Evolutionary conservation across 305 asterid genomes (phyloP).

Genomic region (Solanum chacoense): DNA sequence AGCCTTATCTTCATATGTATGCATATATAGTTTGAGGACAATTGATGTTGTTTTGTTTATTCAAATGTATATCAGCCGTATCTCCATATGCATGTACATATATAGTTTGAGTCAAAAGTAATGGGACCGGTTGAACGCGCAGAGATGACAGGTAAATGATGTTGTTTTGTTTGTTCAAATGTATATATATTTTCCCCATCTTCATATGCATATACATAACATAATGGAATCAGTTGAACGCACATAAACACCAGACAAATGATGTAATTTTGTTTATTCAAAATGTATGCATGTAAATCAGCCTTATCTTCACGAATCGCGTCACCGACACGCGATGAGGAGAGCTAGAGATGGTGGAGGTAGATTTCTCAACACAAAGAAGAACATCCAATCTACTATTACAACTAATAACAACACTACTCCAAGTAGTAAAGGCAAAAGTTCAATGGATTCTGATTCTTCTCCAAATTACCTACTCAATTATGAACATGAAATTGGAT

Average conservation of each 20-base stretch:
- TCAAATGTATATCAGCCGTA: background rate
- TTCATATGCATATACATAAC: background rate
- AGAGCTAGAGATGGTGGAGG: slow-evolving; percentile 26
- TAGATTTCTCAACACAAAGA: slow-evolving; percentile 17
- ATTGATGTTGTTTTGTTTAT: background rate
- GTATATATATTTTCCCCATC: background rate
- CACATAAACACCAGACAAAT: background rate
- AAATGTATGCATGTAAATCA: background rate
- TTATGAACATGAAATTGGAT: slow-evolving; percentile 1
- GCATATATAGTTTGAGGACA: background rate
- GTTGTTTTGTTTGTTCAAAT: background rate
- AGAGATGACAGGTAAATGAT: background rate
- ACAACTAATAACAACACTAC: background rate
- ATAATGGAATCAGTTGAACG: background rate
- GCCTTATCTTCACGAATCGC: slow-evolving; percentile 27
- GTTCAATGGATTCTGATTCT: background rate
- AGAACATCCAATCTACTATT: background rate
- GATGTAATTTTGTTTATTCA: background rate
- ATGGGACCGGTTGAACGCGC: background rate
- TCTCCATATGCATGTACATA: background rate
- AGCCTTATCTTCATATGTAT: background rate
- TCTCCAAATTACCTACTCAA: background rate
- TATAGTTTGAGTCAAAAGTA: background rate
- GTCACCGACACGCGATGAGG: slow-evolving; percentile 19
- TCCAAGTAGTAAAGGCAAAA: background rate